A percentile compares a stretch with the other conserved stretches of the same genome.
Conservation (phyloP, 768 basidiomycete genomes). For the Boletus subcaerulescens region DNA sequence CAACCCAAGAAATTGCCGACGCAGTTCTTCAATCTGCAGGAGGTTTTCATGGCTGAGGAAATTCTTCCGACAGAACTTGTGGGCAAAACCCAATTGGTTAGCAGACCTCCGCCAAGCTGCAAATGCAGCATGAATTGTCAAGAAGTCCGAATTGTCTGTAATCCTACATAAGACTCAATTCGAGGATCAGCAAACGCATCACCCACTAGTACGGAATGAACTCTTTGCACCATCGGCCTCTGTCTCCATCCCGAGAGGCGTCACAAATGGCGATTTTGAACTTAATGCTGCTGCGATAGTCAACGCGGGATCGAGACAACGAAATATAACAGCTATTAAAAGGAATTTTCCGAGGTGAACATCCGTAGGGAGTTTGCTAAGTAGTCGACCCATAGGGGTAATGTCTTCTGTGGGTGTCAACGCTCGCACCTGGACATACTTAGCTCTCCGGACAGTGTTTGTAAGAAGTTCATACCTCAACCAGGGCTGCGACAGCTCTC, state of each 20-base stretch:
- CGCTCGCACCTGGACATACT: constrained; percentile 64
- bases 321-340: constrained; percentile 77
- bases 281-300: constrained; percentile 93
- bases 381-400: constrained; percentile 86
- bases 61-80: constrained; percentile 76
- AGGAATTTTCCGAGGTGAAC: constrained; percentile 95
- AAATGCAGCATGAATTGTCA: constrained; percentile 91
- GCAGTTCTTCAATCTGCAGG: constrained; percentile 93
- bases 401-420: constrained; percentile 86
- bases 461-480: constrained; percentile 56
- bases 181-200: background rate
- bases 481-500: constrained; percentile 83
- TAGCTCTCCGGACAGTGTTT: background rate
- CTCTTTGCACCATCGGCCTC: constrained; percentile 84
- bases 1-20: constrained; percentile 83
- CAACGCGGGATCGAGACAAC: constrained; percentile 92
- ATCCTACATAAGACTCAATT: background rate
- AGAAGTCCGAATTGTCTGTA: constrained; percentile 89
- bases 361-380: constrained; percentile 92
- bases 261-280: constrained; percentile 89
- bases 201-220: constrained; percentile 71
- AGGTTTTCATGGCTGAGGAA: constrained; percentile 90
- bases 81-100: constrained; percentile 56
- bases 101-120: constrained; percentile 76
- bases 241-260: constrained; percentile 82